Conservation (phyloP, 2,329 filamentous ascomycete species). For the Trichoderma afroharzianum region DNA sequence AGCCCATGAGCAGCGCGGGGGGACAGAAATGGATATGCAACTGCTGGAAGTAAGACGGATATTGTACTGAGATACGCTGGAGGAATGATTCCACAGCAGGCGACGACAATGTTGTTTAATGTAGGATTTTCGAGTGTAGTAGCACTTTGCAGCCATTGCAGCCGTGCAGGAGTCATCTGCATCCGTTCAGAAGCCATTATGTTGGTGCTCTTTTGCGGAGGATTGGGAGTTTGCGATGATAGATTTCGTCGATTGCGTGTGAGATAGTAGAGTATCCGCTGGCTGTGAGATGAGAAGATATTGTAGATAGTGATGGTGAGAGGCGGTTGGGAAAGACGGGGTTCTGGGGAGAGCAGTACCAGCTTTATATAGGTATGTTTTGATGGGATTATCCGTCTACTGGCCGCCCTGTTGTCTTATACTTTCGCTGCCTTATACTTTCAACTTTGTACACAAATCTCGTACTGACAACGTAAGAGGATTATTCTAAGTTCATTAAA, state of each 20-base stretch:
- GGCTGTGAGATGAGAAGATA: not conserved
- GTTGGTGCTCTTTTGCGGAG: not conserved
- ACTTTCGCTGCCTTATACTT: not conserved
- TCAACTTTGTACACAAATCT: not conserved
- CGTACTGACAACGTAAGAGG: not conserved
- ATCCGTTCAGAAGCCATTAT: not conserved
- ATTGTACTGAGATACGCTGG: not conserved
- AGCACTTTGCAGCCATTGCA: not conserved
- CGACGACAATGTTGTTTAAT: not conserved
- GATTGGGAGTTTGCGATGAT: not conserved
- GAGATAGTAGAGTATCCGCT: not conserved
- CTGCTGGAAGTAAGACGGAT: not conserved
- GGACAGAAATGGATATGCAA: not conserved
- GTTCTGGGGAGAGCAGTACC: not conserved
- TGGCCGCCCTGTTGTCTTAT: not conserved
- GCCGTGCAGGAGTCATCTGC: too few species aligned
- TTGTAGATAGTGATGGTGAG: not conserved
- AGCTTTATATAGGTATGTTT: not conserved
- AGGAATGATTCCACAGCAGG: not conserved
- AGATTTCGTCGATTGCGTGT: accelerated
- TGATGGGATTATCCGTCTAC: not conserved
- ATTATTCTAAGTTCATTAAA: not conserved
- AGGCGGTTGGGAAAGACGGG: not conserved
- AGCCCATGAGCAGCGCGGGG: not conserved
- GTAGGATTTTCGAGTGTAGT: not conserved